Base-by-base conservation (phyloP, 2,329 filamentous ascomycete genomes). In the Fusarium nanum region DNA sequence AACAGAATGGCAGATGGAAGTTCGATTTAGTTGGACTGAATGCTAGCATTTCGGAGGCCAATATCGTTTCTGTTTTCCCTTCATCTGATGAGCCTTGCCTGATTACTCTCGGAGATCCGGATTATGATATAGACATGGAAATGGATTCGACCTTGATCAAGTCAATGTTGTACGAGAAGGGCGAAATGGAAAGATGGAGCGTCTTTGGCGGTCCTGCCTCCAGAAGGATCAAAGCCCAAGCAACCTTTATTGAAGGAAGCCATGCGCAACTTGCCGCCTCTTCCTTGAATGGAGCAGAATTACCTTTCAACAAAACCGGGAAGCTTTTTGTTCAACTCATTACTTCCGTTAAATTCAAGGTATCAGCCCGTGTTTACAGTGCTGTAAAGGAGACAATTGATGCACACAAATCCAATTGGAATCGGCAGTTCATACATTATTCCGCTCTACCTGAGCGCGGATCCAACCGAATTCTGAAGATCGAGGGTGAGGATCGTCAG, bases 211-310 rank as follows among this genome's bases (percentile, higher is more conserved):
- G 72, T 9, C 46, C 62, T 6, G 55, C 66, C 1, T 76, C 76
- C 4, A 83, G 80, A 57, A 75, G 81, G 4, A 60, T 80, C 20
- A 83, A 83, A 64, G 83, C 78, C 1, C 77, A 74, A 16, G 83
- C 79, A 2, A 72, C 74, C 4, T 86, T 84, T 46, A 22, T 72
- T 6, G 70, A 80, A 3, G 80, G 82, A 50, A 72, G 72, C 0
- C 76, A 82, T 41, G 83, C 83, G 0, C 68, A 68, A 44, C 67
- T 77, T 12, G 82, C 80, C 0, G 76, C 71, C 3, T 58, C 46
- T n/a, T 59, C 62, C 3, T 73, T 84, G 0, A 67, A 83, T 47
- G 60, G 76, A 7, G 75, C 23, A 9, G 54, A 49, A 5, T 42
- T 85, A 8, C 64, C 76, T 0, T 80, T 82, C 14, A 67, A 78